These are phyloP conservation scores for Phytophthora pluvialis DNA, from an alignment of 352 stramenopile species.

Conservation along the genomic window DNA sequence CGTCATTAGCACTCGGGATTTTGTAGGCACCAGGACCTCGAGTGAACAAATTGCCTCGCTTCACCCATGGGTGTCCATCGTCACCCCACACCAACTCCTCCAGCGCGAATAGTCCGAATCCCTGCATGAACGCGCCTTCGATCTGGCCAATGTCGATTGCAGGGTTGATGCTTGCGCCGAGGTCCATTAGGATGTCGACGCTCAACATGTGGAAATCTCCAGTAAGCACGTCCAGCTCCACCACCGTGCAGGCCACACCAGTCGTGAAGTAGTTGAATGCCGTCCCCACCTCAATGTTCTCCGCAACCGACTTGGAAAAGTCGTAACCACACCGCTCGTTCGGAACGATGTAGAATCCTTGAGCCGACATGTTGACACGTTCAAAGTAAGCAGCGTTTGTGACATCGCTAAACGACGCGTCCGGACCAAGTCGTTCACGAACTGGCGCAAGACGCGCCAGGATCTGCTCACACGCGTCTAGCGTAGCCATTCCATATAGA, in stretches of 20 bases:
- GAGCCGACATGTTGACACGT: constrained; percentile 93
- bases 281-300: constrained; percentile 91
- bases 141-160: constrained; percentile 98
- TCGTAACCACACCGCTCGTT: constrained; percentile 94
- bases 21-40: constrained; percentile 96
- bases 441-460: constrained; percentile 90
- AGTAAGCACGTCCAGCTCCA: constrained; percentile 96
- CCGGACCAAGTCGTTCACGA: constrained; percentile 64
- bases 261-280: constrained; percentile 98
- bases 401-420: constrained; percentile 86
- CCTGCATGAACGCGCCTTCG: constrained; percentile 97
- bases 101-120: constrained; percentile 94
- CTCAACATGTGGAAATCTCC: constrained; percentile 91
- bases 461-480: constrained; percentile 97
- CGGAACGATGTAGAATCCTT: constrained; percentile 96
- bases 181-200: constrained; percentile 91
- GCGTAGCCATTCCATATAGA: constrained; percentile 96
- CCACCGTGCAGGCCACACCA: constrained; percentile 91
- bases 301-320: constrained; percentile 84
- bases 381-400: constrained; percentile 92
- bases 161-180: constrained; percentile 96
- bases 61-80: constrained; percentile 94
- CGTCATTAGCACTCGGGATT: constrained; percentile 96
- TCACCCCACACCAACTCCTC: constrained; percentile 96
- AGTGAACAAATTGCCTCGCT: constrained; percentile 93